Conservation (phyloP, 768 basidiomycete species). For the Lentinus brumalis region DNA sequence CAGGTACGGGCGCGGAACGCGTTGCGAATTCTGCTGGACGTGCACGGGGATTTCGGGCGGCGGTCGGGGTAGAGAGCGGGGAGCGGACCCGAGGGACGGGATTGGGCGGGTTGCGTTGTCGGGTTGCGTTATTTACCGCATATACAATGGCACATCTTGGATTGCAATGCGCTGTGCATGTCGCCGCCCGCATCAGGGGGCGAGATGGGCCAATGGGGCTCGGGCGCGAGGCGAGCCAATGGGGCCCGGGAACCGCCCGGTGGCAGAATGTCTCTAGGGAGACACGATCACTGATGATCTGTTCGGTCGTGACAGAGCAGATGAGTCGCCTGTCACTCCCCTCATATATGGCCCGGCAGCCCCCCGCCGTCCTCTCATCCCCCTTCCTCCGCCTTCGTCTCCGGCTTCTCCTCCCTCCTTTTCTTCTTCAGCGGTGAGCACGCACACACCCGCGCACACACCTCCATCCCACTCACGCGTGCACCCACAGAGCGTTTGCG, state of each 20-base stretch:
- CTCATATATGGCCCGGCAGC: conserved; percentile 37
- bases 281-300: conserved; percentile 30
- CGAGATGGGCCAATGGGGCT: not conserved
- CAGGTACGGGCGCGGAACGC: conserved; percentile 93
- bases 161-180: conserved; percentile 5
- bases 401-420: conserved; percentile 34
- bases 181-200: not conserved
- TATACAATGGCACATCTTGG: conserved; percentile 19
- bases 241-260: not conserved
- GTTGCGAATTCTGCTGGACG: conserved; percentile 86
- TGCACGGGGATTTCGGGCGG: conserved; percentile 76
- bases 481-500: conserved; percentile 42
- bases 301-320: conserved; percentile 39
- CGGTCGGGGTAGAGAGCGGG: conserved; percentile 16
- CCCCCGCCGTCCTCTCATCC: conserved; percentile 33
- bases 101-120: not conserved
- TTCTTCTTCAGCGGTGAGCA: conserved; percentile 44
- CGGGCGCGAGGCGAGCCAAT: conserved; percentile 5
- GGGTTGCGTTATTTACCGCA: not conserved
- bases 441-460: not conserved
- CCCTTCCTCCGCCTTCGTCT: conserved; percentile 42
- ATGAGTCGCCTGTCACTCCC: conserved; percentile 18
- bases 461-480: not conserved
- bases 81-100: not conserved
- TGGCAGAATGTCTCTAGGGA: conserved; percentile 11